Conservation (phyloP, 225 moss, liverwort and hornwort genomes). For the Neckera pumila region DNA sequence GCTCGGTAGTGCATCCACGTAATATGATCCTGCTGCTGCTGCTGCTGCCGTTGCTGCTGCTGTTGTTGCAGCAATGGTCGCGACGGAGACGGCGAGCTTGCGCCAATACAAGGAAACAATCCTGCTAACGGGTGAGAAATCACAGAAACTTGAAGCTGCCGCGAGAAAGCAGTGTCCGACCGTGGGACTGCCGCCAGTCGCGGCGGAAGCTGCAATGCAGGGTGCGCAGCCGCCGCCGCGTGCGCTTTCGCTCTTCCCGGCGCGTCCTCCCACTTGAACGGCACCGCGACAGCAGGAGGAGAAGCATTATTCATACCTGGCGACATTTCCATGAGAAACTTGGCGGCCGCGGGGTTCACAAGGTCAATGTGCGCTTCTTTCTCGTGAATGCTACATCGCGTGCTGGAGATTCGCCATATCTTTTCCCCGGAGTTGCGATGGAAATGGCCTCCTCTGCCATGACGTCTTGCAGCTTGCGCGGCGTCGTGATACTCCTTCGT, state of each 20-base stretch:
- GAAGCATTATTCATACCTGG: slow-evolving; percentile 5
- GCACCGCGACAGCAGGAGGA: slow-evolving; percentile 52
- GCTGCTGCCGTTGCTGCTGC: neutral
- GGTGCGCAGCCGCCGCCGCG: neutral
- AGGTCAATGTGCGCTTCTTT: slow-evolving; percentile 59
- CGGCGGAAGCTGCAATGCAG: slow-evolving; percentile 36
- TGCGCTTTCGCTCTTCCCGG: slow-evolving; percentile 68
- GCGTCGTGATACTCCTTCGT: neutral
- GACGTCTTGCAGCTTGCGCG: neutral
- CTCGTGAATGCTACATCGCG: slow-evolving; percentile 38
- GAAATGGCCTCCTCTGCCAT: neutral
- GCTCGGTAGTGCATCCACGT: slow-evolving; percentile 12
- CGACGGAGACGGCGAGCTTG: slow-evolving; percentile 1
- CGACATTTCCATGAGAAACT: slow-evolving; percentile 48
- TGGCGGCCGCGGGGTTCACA: slow-evolving; percentile 57
- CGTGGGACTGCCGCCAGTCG: slow-evolving; percentile 17
- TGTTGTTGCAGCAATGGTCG: neutral
- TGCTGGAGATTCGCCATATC: slow-evolving; percentile 34
- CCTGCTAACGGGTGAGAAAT: slow-evolving; percentile 23
- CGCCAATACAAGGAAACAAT: slow-evolving; percentile 26
- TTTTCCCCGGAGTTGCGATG: slow-evolving; percentile 5
- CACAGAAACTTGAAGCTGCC: slow-evolving; percentile 14
- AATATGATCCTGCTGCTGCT: neutral
- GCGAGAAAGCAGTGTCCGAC: neutral
- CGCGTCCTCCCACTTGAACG: slow-evolving; percentile 90